phyloP scores from a whole-genome alignment of 2,329 filamentous ascomycete genomes.

The Geosmithia morbida region DNA sequence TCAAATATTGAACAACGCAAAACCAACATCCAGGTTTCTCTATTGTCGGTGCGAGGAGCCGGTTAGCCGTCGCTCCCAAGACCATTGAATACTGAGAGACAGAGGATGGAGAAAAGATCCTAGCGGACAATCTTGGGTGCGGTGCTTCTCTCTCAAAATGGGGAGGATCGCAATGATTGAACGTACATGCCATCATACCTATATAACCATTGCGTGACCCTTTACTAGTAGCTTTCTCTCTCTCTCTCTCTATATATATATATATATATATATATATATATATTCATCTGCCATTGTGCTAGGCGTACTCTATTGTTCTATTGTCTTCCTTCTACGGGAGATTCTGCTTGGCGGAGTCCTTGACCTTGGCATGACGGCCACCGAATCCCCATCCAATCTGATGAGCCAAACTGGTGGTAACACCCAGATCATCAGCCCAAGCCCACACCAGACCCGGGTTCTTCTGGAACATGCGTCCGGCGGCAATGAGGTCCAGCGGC shows the following conservation, averaged over 20 bases:
- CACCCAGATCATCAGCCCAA: constrained; percentile 38
- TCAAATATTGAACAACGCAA: constrained; percentile 32
- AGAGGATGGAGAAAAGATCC: constrained; percentile 36
- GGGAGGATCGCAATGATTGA: constrained; percentile 47
- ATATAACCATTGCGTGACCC: not conserved
- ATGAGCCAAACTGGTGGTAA: constrained; percentile 29
- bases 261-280: not conserved
- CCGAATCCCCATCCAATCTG: constrained; percentile 43
- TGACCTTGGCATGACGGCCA: constrained; percentile 15
- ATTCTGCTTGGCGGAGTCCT: not conserved
- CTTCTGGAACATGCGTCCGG: constrained; percentile 41
- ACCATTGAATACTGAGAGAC: constrained; percentile 27
- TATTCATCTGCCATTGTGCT: not conserved
- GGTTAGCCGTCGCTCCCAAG: constrained; percentile 25
- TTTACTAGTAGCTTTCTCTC: too few species aligned
- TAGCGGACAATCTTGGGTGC: constrained; percentile 44
- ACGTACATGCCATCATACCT: constrained; percentile 25
- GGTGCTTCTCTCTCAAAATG: constrained; percentile 35
- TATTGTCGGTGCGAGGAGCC: constrained; percentile 28
- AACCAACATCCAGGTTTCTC: constrained; percentile 27
- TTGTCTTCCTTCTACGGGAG: not conserved
- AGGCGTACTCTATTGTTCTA: not conserved
- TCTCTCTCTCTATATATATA: too few species aligned
- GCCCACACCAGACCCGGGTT: constrained; percentile 40
- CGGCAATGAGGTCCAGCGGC: constrained; percentile 32